Conservation (phyloP, 2,329 filamentous ascomycete genomes). For the Colletotrichum agaves region DNA sequence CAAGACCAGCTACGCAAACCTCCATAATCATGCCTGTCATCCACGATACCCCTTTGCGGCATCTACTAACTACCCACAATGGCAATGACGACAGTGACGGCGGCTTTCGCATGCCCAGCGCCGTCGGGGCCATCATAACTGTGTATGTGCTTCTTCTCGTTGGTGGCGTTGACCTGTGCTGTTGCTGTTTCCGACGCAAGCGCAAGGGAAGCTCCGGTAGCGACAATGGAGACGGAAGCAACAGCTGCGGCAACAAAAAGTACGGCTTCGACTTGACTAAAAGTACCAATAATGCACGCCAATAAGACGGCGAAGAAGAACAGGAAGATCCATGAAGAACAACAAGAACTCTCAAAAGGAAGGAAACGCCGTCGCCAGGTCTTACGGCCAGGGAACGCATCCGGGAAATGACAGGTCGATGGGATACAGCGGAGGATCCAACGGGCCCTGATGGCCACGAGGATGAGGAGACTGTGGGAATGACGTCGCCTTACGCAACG, state of each 20-base stretch:
- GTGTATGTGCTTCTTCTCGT: constrained; percentile 14
- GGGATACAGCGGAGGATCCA: constrained; percentile 15
- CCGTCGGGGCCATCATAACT: constrained; percentile 7
- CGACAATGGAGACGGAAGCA: background rate
- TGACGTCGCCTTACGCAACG: constrained; percentile 9
- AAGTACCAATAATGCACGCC: constrained; percentile 22
- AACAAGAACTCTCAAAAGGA: constrained; percentile 8
- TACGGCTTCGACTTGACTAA: constrained; percentile 6
- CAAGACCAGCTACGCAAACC: background rate
- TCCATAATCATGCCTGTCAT: constrained; percentile 1
- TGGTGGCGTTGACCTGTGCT: background rate
- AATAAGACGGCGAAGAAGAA: constrained; percentile 27
- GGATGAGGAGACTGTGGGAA: constrained; percentile 15
- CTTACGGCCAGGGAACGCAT: constrained; percentile 20
- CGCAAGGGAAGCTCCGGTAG: background rate
- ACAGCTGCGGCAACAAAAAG: constrained; percentile 4
- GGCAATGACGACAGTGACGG: constrained; percentile 13
- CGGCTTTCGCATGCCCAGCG: constrained; percentile 4
- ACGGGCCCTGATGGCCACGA: background rate
- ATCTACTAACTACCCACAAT: constrained; percentile 8
- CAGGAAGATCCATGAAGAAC: constrained; percentile 26
- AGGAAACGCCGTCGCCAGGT: background rate
- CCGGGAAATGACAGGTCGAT: constrained; percentile 12
- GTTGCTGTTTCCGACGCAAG: constrained; percentile 18
- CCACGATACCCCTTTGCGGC: background rate